Conservation (phyloP, 2,329 filamentous ascomycete genomes). For the Xylaria sp. region DNA sequence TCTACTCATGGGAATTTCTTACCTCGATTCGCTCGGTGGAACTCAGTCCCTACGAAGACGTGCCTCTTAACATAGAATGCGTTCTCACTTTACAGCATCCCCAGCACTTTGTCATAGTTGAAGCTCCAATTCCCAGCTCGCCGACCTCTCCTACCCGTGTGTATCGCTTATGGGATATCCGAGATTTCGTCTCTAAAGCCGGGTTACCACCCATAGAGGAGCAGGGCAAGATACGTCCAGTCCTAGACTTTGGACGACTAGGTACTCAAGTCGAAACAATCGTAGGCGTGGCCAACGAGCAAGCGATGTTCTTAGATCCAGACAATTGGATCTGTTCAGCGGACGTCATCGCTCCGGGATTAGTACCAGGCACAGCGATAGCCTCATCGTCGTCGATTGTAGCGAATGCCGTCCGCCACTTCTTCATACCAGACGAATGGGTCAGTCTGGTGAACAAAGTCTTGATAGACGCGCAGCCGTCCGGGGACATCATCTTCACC, state of each 20-base stretch:
- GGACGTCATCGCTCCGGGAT: not conserved
- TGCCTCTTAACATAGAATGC: not conserved
- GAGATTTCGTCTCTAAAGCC: constrained; percentile 4
- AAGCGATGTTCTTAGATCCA: constrained; percentile 9
- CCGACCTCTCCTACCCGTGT: not conserved
- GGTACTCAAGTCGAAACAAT: constrained; percentile 7
- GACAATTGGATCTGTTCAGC: constrained; percentile 31
- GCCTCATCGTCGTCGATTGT: not conserved
- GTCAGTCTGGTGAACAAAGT: constrained; percentile 2
- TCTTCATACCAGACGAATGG: constrained; percentile 38
- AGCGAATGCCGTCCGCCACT: constrained; percentile 14
- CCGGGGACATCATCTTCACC: constrained; percentile 26
- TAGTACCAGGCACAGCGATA: too few relatives aligned
- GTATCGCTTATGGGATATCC: constrained; percentile 21
- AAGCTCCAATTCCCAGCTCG: not conserved
- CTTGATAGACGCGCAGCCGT: constrained; percentile 12
- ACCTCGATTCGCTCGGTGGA: constrained; percentile 6
- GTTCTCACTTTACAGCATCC: not conserved
- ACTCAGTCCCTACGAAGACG: not conserved
- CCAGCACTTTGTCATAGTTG: constrained; percentile 9
- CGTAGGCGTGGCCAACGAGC: constrained; percentile 11
- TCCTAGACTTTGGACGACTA: not conserved
- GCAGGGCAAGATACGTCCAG: not conserved
- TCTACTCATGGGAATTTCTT: constrained; percentile 16
- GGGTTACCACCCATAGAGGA: not conserved